Evolutionary conservation across 2,329 filamentous ascomycete species (phyloP).

Genomic region (Teratosphaeria zuluensis): DNA sequence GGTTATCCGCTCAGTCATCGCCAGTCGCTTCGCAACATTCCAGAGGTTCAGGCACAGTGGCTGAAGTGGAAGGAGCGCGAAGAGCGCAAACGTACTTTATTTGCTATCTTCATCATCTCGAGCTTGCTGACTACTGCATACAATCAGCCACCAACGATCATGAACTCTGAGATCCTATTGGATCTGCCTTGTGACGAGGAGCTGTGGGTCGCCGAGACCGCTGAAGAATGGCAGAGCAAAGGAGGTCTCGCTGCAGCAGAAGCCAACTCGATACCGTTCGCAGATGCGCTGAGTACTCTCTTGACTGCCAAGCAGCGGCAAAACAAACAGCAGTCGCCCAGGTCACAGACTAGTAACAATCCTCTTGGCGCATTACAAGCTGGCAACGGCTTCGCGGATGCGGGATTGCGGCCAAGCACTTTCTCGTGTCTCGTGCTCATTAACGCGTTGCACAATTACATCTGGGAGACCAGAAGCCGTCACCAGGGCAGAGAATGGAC

Average conservation of each 20-base stretch:
- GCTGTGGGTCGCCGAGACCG: constrained; percentile 73
- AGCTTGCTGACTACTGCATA: constrained; percentile 86
- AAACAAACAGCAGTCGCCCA: constrained; percentile 13
- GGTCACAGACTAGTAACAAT: constrained; percentile 16
- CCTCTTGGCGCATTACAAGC: constrained; percentile 13
- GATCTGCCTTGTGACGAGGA: constrained; percentile 91
- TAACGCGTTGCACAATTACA: constrained; percentile 92
- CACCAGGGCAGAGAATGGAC: constrained; percentile 87
- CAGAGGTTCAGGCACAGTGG: constrained; percentile 64
- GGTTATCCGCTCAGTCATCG: neutral
- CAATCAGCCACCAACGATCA: constrained; percentile 81
- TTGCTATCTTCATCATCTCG: constrained; percentile 81
- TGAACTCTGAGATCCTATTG: constrained; percentile 85
- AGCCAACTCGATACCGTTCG: constrained; percentile 67
- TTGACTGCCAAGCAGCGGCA: constrained; percentile 64
- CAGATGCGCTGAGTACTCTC: constrained; percentile 69
- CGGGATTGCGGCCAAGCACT: constrained; percentile 69
- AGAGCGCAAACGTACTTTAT: constrained; percentile 87
- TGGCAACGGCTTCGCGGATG: constrained; percentile 28
- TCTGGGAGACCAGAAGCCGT: constrained; percentile 90
- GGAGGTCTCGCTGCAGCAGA: constrained; percentile 63
- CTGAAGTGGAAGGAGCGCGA: constrained; percentile 78
- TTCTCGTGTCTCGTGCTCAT: constrained; percentile 89
- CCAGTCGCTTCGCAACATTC: constrained; percentile 9
- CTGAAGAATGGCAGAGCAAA: constrained; percentile 68